Evolutionary conservation across 2,329 filamentous ascomycete genomes (phyloP).

Genomic region (Akanthomyces muscarius): DNA sequence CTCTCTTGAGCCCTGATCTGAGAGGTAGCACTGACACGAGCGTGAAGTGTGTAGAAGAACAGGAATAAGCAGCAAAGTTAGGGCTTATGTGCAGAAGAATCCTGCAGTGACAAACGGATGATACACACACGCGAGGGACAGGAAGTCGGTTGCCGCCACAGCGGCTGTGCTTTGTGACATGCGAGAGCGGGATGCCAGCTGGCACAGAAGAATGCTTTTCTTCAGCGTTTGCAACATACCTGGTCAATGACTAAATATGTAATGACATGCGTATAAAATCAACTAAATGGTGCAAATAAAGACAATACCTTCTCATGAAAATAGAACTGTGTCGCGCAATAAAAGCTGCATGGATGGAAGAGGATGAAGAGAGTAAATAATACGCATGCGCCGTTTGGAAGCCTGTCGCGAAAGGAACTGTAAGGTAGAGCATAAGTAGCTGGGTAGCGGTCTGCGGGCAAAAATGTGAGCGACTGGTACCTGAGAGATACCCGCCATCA

Average conservation of each 20-base stretch:
- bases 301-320: neutral
- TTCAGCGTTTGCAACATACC: neutral
- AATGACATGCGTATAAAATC: too few relatives aligned
- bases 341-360: neutral
- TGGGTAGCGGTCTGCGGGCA: neutral
- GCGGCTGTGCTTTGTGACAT: neutral
- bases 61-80: neutral
- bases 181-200: slow-evolving; percentile 3
- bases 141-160: neutral
- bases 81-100: neutral
- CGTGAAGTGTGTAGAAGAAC: neutral
- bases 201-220: neutral
- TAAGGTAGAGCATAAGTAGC: neutral
- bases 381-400: neutral
- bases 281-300: neutral
- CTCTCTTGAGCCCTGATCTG: neutral
- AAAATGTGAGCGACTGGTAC: neutral
- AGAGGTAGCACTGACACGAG: neutral
- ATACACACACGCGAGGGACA: neutral
- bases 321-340: neutral
- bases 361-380: neutral
- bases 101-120: neutral
- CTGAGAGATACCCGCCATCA: neutral
- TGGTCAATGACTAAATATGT: neutral
- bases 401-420: neutral